Evolutionary conservation across 2,329 filamentous ascomycete species (phyloP).

Genomic region (Penicillium sp.): DNA sequence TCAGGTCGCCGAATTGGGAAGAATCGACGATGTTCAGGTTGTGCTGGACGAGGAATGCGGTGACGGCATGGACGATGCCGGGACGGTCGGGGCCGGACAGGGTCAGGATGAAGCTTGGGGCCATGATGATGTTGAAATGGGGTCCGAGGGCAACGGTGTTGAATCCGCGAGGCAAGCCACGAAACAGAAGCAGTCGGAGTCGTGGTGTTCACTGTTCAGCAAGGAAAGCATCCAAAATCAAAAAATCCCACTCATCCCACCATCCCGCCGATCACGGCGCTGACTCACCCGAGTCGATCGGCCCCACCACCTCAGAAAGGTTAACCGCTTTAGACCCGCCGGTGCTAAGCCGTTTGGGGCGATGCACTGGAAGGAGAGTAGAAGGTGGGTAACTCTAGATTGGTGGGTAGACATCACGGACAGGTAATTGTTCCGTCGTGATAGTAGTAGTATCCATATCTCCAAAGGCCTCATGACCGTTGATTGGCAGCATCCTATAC

Average conservation of each 20-base stretch:
- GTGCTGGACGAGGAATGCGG: slow-evolving; percentile 71
- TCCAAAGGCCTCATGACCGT: too few relatives aligned
- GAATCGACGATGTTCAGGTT: slow-evolving; percentile 81
- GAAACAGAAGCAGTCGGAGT: not conserved
- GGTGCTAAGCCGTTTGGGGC: not conserved
- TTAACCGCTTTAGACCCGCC: not conserved
- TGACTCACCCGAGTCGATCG: slow-evolving; percentile 11
- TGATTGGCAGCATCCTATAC: too few relatives aligned
- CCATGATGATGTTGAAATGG: slow-evolving; percentile 35
- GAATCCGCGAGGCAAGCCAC: slow-evolving; percentile 21
- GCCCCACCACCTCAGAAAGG: not conserved
- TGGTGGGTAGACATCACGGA: not conserved
- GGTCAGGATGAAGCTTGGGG: slow-evolving; percentile 69
- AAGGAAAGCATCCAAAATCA: slow-evolving; percentile 2
- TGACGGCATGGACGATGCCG: slow-evolving; percentile 83
- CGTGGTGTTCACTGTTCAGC: too few relatives aligned
- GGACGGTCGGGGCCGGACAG: slow-evolving; percentile 82
- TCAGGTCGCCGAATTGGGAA: slow-evolving; percentile 79
- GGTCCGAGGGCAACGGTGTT: slow-evolving; percentile 23
- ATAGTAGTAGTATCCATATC: not conserved
- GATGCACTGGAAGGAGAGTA: not conserved
- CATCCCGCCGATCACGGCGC: slow-evolving; percentile 11
- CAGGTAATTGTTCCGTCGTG: not conserved
- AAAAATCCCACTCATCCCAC: slow-evolving; percentile 4
- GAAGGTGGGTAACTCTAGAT: not conserved